Evolutionary conservation across 257 asterid genomes (phyloP).

Genomic region (Solanum medicagineum): DNA sequence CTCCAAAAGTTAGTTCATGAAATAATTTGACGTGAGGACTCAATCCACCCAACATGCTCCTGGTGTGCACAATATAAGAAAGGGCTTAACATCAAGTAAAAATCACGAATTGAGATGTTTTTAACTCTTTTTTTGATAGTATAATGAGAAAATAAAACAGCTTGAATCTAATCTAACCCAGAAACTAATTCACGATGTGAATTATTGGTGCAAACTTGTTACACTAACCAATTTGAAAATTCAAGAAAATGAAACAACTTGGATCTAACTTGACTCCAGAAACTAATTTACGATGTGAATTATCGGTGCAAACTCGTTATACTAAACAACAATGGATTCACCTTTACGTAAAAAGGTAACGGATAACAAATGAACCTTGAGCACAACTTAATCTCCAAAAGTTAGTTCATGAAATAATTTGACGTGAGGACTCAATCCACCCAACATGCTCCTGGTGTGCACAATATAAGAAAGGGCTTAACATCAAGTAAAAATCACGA

Average conservation of each 20-base stretch:
- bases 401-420: not conserved
- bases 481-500: not conserved
- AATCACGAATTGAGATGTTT: not conserved
- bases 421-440: too few relatives aligned
- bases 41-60: too few relatives aligned
- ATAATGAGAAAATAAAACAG: not conserved
- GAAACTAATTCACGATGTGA: not conserved
- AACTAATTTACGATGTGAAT: too few relatives aligned
- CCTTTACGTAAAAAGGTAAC: accelerated
- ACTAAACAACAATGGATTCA: not conserved
- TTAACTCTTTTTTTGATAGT: not conserved
- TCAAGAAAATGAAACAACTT: too few relatives aligned
- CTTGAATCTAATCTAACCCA: not conserved
- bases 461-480: not conserved
- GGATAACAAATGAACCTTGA: not conserved
- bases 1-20: not conserved
- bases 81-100: not conserved
- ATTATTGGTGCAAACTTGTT: too few relatives aligned
- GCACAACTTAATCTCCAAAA: not conserved
- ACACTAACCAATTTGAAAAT: too few relatives aligned
- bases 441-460: not conserved
- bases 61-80: not conserved
- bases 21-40: too few relatives aligned
- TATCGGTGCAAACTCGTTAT: too few relatives aligned
- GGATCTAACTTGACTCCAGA: too few relatives aligned